Evolutionary conservation across 2,329 filamentous ascomycete species (phyloP).

Genomic region (Stachybotrys chlorohalonatus): DNA sequence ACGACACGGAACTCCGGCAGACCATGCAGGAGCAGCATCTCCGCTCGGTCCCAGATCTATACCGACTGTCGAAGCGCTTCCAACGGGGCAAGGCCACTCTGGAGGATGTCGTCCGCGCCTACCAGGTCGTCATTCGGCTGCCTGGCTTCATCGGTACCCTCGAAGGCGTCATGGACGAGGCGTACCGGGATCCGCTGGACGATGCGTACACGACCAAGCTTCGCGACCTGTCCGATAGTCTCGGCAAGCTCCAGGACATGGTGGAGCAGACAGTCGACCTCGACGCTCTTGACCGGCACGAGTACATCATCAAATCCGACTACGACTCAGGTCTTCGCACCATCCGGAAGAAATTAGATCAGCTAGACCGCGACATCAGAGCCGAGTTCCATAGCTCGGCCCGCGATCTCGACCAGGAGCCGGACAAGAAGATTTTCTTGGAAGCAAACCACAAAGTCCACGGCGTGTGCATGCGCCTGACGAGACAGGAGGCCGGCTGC

Average conservation of each 20-base stretch:
- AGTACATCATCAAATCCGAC: slow-evolving; percentile 98
- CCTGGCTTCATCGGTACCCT: slow-evolving; percentile 85
- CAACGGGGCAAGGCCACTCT: slow-evolving; percentile 84
- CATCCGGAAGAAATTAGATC: slow-evolving; percentile 88
- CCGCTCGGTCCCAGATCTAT: slow-evolving; percentile 85
- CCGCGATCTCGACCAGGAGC: slow-evolving; percentile 77
- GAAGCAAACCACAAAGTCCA: slow-evolving; percentile 87
- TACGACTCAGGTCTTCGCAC: slow-evolving; percentile 83
- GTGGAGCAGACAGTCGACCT: slow-evolving; percentile 97
- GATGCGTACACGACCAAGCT: slow-evolving; percentile 80
- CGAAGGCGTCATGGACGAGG: slow-evolving; percentile 90
- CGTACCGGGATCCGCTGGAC: slow-evolving; percentile 81
- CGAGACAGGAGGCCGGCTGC: slow-evolving; percentile 79
- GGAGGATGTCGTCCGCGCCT: slow-evolving; percentile 91
- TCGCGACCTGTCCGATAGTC: slow-evolving; percentile 63
- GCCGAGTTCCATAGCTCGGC: slow-evolving; percentile 70
- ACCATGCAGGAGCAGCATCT: slow-evolving; percentile 96
- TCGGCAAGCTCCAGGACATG: slow-evolving; percentile 90
- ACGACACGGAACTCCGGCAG: slow-evolving; percentile 85
- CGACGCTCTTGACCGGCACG: slow-evolving; percentile 89
- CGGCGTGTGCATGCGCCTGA: slow-evolving; percentile 93
- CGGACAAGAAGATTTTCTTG: slow-evolving; percentile 97
- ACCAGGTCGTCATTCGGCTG: slow-evolving; percentile 86
- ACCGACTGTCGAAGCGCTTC: slow-evolving; percentile 88
- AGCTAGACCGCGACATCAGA: slow-evolving; percentile 72